A percentile compares a stretch with the other conserved stretches of the same genome.
Conservation (phyloP, 2,329 filamentous ascomycete species). For the Penicillium digitatum region DNA sequence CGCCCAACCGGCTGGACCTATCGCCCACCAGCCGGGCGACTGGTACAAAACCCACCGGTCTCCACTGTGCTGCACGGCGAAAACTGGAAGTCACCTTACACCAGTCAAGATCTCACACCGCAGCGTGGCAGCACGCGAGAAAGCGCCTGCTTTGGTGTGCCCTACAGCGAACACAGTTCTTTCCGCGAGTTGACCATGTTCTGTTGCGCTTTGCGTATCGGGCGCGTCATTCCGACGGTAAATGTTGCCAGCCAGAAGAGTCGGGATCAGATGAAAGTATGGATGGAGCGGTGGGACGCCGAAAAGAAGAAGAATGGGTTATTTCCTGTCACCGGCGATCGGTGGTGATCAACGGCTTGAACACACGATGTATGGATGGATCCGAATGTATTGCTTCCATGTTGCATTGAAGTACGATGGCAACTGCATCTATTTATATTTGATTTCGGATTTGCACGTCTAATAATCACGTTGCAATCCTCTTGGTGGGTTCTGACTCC, state of each 20-base stretch:
- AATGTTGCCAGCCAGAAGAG: constrained; percentile 68
- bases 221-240: constrained; percentile 88
- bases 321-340: constrained; percentile 44
- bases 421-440: neutral
- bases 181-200: constrained; percentile 95
- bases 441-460: neutral
- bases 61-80: constrained; percentile 61
- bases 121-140: constrained; percentile 80
- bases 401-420: neutral
- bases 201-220: constrained; percentile 78
- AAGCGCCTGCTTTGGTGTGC: constrained; percentile 86
- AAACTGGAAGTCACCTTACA: constrained; percentile 73
- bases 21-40: constrained; percentile 62
- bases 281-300: constrained; percentile 61
- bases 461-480: neutral
- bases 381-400: too few relatives aligned
- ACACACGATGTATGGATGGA: neutral
- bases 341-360: constrained; percentile 22
- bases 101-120: constrained; percentile 66
- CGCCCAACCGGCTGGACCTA: constrained; percentile 94
- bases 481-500: neutral
- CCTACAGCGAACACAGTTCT: constrained; percentile 92
- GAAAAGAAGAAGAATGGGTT: constrained; percentile 62
- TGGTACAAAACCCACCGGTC: constrained; percentile 60
- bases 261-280: constrained; percentile 62